Percentiles rank a stretch among this genome's conserved stretches.
phyloP scores from a whole-genome alignment of 305 asterid genomes.

The Striga hermonthica region DNA sequence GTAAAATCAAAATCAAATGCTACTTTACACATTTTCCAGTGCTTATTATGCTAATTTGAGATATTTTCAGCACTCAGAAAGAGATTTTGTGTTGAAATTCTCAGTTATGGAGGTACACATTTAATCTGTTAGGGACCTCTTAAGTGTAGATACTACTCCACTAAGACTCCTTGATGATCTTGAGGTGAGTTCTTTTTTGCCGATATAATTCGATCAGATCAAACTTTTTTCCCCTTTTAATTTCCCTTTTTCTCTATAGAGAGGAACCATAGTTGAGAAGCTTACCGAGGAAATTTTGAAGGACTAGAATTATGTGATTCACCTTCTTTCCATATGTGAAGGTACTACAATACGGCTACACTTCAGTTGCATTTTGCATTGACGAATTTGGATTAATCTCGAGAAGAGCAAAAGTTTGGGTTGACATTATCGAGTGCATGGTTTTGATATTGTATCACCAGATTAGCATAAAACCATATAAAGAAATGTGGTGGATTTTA shows the following conservation, averaged over 20 bases:
- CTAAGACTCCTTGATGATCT: conserved; percentile 92
- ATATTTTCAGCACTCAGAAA: conserved; percentile 56
- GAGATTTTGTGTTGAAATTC: conserved; percentile 70
- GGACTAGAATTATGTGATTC: conserved; percentile 77
- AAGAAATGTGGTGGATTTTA: too few species aligned
- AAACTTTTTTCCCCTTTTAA: too few species aligned
- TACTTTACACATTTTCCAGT: neutral
- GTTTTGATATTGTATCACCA: too few species aligned
- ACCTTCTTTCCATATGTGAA: conserved; percentile 81
- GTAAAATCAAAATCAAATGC: conserved; percentile 32
- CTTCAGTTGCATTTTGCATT: neutral
- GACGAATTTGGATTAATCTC: neutral
- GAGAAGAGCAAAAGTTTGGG: neutral
- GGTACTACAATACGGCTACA: conserved; percentile 40
- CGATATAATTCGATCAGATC: neutral
- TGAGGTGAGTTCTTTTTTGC: conserved; percentile 49
- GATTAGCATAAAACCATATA: too few species aligned
- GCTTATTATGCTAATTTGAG: conserved; percentile 11
- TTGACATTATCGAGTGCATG: neutral
- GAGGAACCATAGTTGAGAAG: conserved; percentile 83
- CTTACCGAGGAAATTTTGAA: conserved; percentile 77
- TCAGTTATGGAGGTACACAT: conserved; percentile 96
- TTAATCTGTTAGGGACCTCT: conserved; percentile 92
- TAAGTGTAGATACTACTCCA: conserved; percentile 63
- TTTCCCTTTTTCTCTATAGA: conserved; percentile 33